Conservation (phyloP, 805 yeast species). For the Saccharomycopsis synnaedendra region DNA sequence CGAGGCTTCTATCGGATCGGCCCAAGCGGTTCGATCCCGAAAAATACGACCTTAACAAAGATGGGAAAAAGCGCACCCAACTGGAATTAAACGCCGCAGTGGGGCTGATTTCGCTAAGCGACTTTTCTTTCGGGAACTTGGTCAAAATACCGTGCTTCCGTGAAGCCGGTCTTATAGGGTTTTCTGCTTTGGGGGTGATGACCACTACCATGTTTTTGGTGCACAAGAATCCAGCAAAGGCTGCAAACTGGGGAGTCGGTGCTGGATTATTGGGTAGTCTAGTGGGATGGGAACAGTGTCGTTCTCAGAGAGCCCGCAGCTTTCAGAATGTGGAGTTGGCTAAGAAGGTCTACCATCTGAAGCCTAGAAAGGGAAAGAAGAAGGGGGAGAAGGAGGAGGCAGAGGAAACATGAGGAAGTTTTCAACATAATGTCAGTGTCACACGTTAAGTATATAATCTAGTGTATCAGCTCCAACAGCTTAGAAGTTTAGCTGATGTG, state of each 20-base stretch:
- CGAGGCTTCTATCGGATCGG: constrained; percentile 7
- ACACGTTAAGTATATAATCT: background rate
- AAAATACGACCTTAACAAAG: constrained; percentile 14
- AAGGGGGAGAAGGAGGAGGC: background rate
- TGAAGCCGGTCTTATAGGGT: constrained; percentile 68
- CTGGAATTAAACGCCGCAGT: constrained; percentile 24
- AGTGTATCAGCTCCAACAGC: too few species aligned
- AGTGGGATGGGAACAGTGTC: constrained; percentile 90
- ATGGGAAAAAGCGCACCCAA: too few species aligned
- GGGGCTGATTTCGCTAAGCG: constrained; percentile 31
- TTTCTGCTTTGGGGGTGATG: constrained; percentile 59
- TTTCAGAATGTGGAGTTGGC: constrained; percentile 61
- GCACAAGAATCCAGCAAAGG: constrained; percentile 48
- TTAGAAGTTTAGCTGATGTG: too few species aligned
- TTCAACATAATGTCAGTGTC: background rate
- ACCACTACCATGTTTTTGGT: constrained; percentile 57
- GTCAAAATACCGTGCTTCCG: constrained; percentile 65
- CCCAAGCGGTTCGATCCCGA: constrained; percentile 25
- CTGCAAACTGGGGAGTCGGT: constrained; percentile 75
- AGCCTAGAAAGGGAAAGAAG: constrained; percentile 20
- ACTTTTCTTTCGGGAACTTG: constrained; percentile 40
- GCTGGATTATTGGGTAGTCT: constrained; percentile 72
- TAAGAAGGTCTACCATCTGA: constrained; percentile 21
- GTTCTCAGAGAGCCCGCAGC: constrained; percentile 55
- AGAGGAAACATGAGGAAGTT: background rate